phyloP scores from a whole-genome alignment of 2,329 filamentous ascomycete genomes.

The Colletotrichum lindemuthianum region DNA sequence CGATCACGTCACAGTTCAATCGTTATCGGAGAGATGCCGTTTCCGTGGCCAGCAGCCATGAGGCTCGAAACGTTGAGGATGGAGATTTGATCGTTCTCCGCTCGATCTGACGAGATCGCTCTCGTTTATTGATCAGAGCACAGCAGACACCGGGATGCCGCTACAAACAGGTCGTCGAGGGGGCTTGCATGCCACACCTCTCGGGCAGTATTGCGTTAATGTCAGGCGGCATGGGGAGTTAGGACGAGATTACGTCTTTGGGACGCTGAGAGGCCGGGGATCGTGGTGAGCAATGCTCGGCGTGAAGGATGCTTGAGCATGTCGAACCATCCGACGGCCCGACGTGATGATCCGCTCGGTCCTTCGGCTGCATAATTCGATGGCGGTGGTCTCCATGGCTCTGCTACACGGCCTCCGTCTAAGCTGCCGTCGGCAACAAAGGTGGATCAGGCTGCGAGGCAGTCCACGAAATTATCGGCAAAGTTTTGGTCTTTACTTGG shows the following conservation, averaged over 20 bases:
- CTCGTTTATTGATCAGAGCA: slow-evolving; percentile 1
- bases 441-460: slow-evolving; percentile 5
- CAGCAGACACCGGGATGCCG: background rate
- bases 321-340: slow-evolving; percentile 3
- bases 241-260: slow-evolving; percentile 21
- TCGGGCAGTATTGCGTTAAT: slow-evolving; percentile 6
- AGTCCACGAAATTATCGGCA: background rate
- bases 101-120: slow-evolving; percentile 6
- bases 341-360: background rate
- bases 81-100: background rate
- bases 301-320: background rate
- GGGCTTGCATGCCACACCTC: slow-evolving; percentile 6
- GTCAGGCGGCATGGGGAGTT: slow-evolving; percentile 11
- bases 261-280: slow-evolving; percentile 4
- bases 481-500: background rate
- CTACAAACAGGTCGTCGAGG: background rate
- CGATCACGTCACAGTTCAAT: no score
- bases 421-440: background rate
- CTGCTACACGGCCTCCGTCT: slow-evolving; percentile 1
- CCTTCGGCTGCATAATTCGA: slow-evolving; percentile 2
- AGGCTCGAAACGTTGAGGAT: no score
- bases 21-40: no score
- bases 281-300: background rate
- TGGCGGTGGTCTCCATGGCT: background rate
- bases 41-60: no score